phyloP scores from a whole-genome alignment of 2,329 filamentous ascomycete species.

The Fusarium sp. region DNA sequence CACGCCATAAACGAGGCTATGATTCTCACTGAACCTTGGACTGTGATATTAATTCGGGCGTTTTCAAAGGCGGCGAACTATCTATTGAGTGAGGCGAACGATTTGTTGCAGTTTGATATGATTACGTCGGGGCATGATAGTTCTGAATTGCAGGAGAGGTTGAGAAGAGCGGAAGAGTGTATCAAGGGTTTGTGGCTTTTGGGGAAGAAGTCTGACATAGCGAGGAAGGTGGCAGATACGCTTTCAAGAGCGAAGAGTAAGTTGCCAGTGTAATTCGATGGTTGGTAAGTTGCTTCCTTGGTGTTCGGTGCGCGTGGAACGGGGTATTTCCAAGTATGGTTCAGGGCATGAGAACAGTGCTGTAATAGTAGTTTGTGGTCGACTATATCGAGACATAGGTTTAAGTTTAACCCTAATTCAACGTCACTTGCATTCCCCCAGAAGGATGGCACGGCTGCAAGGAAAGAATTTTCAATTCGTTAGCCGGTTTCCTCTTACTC shows the following conservation, averaged over 20 bases:
- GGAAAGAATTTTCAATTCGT: too few relatives aligned
- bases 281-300: too few relatives aligned
- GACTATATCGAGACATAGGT: too few relatives aligned
- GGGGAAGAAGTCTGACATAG: conserved; percentile 68
- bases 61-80: conserved; percentile 63
- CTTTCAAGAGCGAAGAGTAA: conserved; percentile 23
- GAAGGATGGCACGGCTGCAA: too few relatives aligned
- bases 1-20: conserved; percentile 67
- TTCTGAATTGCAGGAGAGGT: conserved; percentile 48
- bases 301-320: too few relatives aligned
- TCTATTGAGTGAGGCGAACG: conserved; percentile 53
- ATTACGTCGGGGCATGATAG: conserved; percentile 42
- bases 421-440: too few relatives aligned
- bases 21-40: conserved; percentile 72
- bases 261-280: neutral
- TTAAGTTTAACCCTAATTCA: too few relatives aligned
- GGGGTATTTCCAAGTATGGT: too few relatives aligned
- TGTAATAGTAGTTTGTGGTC: too few relatives aligned
- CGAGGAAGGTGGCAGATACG: conserved; percentile 43
- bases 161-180: conserved; percentile 62
- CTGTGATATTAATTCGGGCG: conserved; percentile 65
- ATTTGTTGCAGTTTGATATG: conserved; percentile 40
- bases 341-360: too few relatives aligned
- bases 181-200: conserved; percentile 67
- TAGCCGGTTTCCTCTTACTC: too few relatives aligned